These are phyloP conservation scores for Saturnispora galanensis DNA, from an alignment of 805 yeast genomes.

Conservation along the genomic window DNA sequence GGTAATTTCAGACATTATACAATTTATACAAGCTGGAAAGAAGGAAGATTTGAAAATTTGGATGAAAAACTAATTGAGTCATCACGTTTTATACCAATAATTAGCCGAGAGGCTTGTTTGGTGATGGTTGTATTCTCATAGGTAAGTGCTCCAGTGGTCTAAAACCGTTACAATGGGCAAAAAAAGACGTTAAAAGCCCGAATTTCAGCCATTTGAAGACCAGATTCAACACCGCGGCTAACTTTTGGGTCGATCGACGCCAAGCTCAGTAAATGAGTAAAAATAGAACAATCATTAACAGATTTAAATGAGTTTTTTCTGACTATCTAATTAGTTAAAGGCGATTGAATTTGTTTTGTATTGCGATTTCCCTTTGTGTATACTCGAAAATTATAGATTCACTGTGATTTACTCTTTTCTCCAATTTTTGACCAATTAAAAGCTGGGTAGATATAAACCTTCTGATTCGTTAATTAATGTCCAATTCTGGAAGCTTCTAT, in stretches of 20 bases:
- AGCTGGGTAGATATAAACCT: too few species aligned
- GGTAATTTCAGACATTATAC: constrained; percentile 27
- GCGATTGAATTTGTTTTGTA: too few species aligned
- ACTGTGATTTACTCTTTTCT: too few species aligned
- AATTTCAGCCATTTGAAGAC: not conserved
- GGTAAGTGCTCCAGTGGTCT: not conserved
- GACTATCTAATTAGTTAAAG: too few species aligned
- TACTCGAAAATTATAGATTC: too few species aligned
- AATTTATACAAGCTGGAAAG: not conserved
- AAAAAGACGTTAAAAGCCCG: not conserved
- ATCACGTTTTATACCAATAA: not conserved
- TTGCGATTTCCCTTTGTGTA: too few species aligned
- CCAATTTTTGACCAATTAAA: too few species aligned
- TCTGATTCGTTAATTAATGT: too few species aligned
- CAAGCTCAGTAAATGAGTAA: not conserved
- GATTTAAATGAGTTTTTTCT: too few species aligned
- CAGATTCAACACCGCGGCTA: constrained; percentile 5
- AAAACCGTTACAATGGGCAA: not conserved
- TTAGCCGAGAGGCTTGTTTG: too few species aligned
- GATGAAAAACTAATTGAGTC: not conserved
- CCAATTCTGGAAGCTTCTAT: too few species aligned
- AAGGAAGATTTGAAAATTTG: not conserved
- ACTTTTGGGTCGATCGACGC: not conserved
- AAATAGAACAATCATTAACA: not conserved
- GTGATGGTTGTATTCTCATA: not conserved